phyloP scores from a whole-genome alignment of 2,329 filamentous ascomycete genomes.

The Verticillium dahliae region DNA sequence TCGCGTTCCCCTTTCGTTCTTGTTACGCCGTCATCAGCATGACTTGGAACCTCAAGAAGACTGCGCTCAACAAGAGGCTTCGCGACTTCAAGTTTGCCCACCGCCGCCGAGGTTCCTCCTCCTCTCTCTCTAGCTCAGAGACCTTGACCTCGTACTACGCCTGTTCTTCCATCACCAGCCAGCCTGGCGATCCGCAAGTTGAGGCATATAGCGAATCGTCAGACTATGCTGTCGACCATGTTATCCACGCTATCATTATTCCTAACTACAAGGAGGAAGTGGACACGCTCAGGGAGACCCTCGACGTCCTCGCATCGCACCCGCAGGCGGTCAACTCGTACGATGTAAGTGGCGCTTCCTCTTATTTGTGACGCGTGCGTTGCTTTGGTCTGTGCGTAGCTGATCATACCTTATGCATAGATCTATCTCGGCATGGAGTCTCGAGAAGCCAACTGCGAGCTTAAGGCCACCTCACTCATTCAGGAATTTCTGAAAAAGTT shows the following conservation, averaged over 20 bases:
- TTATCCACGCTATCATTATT: conserved; percentile 62
- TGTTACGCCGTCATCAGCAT: conserved; percentile 56
- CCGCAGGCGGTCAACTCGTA: conserved; percentile 56
- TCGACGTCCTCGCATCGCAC: conserved; percentile 63
- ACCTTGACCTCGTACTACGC: conserved; percentile 42
- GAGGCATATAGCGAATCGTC: conserved; percentile 39
- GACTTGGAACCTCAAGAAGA: conserved; percentile 41
- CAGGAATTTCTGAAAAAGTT: conserved; percentile 59
- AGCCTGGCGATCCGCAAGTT: conserved; percentile 43
- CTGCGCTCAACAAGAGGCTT: conserved; percentile 35
- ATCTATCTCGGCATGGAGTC: conserved; percentile 69
- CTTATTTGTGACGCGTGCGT: not conserved
- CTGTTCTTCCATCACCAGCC: conserved; percentile 40
- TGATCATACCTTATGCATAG: conserved; percentile 28
- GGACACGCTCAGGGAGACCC: conserved; percentile 60
- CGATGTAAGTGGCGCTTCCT: conserved; percentile 49
- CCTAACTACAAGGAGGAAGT: conserved; percentile 71
- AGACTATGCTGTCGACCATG: conserved; percentile 29
- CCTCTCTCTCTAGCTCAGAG: conserved; percentile 50
- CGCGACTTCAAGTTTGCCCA: conserved; percentile 39
- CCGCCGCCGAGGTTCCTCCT: conserved; percentile 44
- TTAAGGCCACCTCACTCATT: conserved; percentile 57
- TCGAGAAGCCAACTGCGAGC: conserved; percentile 53
- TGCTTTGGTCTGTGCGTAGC: not conserved
- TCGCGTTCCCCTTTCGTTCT: conserved; percentile 55